Percentiles rank a stretch among this genome's conserved stretches.
These are phyloP conservation scores for Umbelopsis sp. DNA, from an alignment of 192 early-diverging fungal genomes.

Conservation along the genomic window DNA sequence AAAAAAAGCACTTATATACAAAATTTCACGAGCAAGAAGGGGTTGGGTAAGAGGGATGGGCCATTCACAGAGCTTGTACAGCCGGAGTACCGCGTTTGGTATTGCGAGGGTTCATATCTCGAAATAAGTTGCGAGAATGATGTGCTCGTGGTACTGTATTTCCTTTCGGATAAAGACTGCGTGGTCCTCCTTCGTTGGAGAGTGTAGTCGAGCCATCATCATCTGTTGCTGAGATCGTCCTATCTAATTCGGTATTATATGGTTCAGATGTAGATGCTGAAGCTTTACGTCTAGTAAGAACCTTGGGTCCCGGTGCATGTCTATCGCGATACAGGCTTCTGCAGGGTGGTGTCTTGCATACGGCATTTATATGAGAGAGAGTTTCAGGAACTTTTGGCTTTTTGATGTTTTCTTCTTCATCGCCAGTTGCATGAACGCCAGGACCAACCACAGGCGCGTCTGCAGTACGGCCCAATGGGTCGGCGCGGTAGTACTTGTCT, in stretches of 20 bases:
- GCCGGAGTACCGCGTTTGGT: conserved; percentile 15
- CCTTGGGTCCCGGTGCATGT: background rate
- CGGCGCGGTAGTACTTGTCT: conserved; percentile 62
- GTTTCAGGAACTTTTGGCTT: background rate
- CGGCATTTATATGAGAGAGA: background rate
- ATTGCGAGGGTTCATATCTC: conserved; percentile 17
- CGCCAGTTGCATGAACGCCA: background rate
- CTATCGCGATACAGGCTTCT: background rate
- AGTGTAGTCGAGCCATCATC: background rate
- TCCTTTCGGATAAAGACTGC: conserved; percentile 3
- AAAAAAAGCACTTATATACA: background rate
- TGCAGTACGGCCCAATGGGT: conserved; percentile 18
- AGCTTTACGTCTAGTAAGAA: background rate
- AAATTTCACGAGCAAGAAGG: background rate
- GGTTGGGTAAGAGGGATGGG: background rate
- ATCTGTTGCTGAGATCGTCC: background rate
- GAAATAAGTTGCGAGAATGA: conserved; percentile 17
- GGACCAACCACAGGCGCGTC: background rate
- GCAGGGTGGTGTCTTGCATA: background rate
- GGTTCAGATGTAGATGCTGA: background rate
- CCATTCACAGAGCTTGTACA: conserved; percentile 5
- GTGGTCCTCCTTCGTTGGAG: background rate
- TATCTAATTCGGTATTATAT: background rate
- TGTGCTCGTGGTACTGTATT: background rate
- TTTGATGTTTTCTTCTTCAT: background rate